Evolutionary conservation across 2,329 filamentous ascomycete genomes (phyloP), one percentile per base, ranked within the genome.

Genomic region (Ramularia collo-cygni): DNA sequence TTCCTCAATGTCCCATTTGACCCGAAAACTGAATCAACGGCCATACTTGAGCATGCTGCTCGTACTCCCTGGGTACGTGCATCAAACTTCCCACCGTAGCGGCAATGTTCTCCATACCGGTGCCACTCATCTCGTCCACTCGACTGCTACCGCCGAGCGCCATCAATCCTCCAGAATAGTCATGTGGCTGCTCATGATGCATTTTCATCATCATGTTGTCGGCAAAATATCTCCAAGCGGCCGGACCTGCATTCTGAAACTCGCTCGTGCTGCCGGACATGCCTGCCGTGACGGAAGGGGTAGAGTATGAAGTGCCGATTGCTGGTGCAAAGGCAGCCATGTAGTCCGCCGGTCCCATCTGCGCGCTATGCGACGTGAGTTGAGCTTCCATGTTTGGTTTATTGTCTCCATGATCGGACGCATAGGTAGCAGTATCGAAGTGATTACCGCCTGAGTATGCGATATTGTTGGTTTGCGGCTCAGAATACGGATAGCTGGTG

Each of bases 191-290:
- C 39, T 33, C 6, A 21, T 36, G 7, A 50, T 42, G 35, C 43
- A 24, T 24, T 6, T 24, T 47, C 10, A 32, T 46, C 38, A 53
- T 53, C 49, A 60, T 55, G 17, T 50, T 44, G 33, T 56, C 53
- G 7, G 57, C 46, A 38, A 59, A 62, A 17, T 55, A 49, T 14
- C 55, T 50, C 59, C 59, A 62, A 1, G 58, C 56, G 7, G 53
- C 48, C 1, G 56, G 55, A 7, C 55, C 55, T 2, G 47, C 39
- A 26, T 48, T 45, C 7, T 44, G 44, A 15, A 36, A 35, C 4
- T 17, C 14, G 3, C 19, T 16, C n/a, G 37, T 33, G n/a, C 46
- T 44, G 17, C 44, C 42, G 24, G 43, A 43, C 32, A 44, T 40
- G 13, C 35, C 24, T 26, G 46, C 41, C 16, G 40, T 35, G n/a